Evolutionary conservation across 768 basidiomycete species (phyloP).

Genomic region (Leccinum ochraceum): DNA sequence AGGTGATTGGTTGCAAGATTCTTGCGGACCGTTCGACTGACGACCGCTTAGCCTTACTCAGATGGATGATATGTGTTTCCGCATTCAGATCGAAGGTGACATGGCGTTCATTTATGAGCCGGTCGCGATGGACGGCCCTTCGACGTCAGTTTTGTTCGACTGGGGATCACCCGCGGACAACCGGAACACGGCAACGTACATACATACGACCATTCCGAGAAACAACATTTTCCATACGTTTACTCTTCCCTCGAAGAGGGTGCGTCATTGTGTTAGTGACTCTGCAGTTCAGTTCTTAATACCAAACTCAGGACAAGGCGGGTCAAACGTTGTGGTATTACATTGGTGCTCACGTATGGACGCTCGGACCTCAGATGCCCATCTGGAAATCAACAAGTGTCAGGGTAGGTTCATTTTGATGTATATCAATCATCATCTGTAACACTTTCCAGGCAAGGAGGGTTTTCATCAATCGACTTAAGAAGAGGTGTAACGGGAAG

Average conservation of each 20-base stretch:
- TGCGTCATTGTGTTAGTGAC: slow-evolving; percentile 15
- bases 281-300: slow-evolving; percentile 5
- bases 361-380: slow-evolving; percentile 25
- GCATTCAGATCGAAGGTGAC: slow-evolving; percentile 39
- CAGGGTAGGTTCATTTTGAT: slow-evolving; percentile 29
- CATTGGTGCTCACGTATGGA: slow-evolving; percentile 52
- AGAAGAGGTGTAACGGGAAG: slow-evolving; percentile 36
- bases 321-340: slow-evolving; percentile 44
- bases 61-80: slow-evolving; percentile 43
- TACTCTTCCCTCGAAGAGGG: slow-evolving; percentile 47
- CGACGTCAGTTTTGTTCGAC: slow-evolving; percentile 49
- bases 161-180: slow-evolving; percentile 47
- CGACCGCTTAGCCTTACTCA: slow-evolving; percentile 32
- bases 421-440: neutral
- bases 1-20: slow-evolving; percentile 17
- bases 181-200: slow-evolving; percentile 34
- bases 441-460: slow-evolving; percentile 29
- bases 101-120: slow-evolving; percentile 59
- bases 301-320: slow-evolving; percentile 31
- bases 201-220: slow-evolving; percentile 25
- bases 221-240: slow-evolving; percentile 50
- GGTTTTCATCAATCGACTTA: slow-evolving; percentile 37
- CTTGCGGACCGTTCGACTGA: neutral
- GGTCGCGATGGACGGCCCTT: slow-evolving; percentile 49
- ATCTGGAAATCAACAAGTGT: slow-evolving; percentile 43